Evolutionary conservation across 371 early-diverging fungal species (phyloP), one percentile per base, ranked within the genome.

Genomic region (Zychaea mexicana): DNA sequence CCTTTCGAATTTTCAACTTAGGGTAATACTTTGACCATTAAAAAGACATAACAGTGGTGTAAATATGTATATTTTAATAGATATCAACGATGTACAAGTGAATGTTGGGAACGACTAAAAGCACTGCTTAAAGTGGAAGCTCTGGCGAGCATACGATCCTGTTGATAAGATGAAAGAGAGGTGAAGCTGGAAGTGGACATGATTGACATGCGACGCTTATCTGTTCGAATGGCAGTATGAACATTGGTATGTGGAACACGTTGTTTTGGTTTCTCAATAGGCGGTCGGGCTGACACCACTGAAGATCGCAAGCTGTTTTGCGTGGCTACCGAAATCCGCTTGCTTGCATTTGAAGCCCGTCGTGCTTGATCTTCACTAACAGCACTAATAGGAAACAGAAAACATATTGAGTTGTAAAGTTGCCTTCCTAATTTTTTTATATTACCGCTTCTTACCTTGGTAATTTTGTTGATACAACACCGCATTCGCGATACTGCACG

Each of bases 91-190:
- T 49, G 49, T 49, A 60, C 49, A 47, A 60, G 60, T 19, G 64
- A 64, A 2, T 33, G 49, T 42, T 59, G 65, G 6, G 66, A 53
- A 52, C 61, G 59, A 46, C 56, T 63, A 30, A 77, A 58, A 21
- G 70, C 77, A 30, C 62, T 65, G 19, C 77, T 78, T 22, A 81
- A 60, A 31, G 68, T 63, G 24, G 82, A 75, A 3, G 73, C 79
- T 53, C 68, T 69, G 2, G 74, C 56, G 13, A 81, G 68, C 74
- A 81, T 77, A 24, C 74, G 64, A 30, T 78, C 79, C 55, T 81
- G 82, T n/a, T 81, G 82, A 38, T 77, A 77, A 2, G 79, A 77
- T 13, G 79, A 81, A 17, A 81, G 60, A 13, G 79, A 78, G 2
- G 82, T 78, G n/a, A 81, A 68, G 54, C 77, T 78, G 6, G 77